A percentile compares a stretch with the other conserved stretches of the same genome.
phyloP scores from a whole-genome alignment of 495 filamentous ascomycete genomes.

The Elaphomyces granulatus region DNA sequence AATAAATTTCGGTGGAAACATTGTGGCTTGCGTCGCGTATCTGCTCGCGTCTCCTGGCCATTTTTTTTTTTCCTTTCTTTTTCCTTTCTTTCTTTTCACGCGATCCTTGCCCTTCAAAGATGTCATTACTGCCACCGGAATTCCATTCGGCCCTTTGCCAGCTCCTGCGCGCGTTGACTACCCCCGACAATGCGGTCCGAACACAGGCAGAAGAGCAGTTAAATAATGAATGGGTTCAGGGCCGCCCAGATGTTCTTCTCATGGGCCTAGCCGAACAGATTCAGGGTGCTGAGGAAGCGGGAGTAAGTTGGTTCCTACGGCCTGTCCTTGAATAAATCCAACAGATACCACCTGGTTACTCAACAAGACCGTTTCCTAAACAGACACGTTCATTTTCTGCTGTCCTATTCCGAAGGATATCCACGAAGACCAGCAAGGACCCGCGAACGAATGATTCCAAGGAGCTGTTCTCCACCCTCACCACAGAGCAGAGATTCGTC shows the following conservation, averaged over 20 bases:
- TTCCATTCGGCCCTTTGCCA: constrained; percentile 67
- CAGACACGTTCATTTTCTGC: constrained; percentile 81
- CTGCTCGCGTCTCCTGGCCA: background rate
- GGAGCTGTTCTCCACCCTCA: constrained; percentile 71
- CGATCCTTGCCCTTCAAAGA: constrained; percentile 26
- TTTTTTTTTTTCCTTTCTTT: constrained; percentile 1
- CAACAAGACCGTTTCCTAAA: constrained; percentile 1
- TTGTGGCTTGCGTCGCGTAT: no score
- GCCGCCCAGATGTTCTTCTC: constrained; percentile 69
- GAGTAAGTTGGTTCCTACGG: constrained; percentile 36
- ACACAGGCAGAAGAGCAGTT: constrained; percentile 79
- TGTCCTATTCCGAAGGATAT: constrained; percentile 87
- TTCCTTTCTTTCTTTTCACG: constrained; percentile 1
- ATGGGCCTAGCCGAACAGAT: constrained; percentile 93
- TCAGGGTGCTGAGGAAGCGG: constrained; percentile 48
- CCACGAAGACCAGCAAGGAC: constrained; percentile 70
- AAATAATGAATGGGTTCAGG: constrained; percentile 72
- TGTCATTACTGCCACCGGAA: constrained; percentile 76
- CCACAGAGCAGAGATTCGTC: constrained; percentile 49
- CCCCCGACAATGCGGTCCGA: constrained; percentile 76
- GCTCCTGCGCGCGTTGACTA: constrained; percentile 74
- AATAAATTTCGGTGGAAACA: no score
- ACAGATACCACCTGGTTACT: constrained; percentile 1
- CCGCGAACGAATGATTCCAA: constrained; percentile 51
- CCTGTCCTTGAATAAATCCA: constrained; percentile 1